Evolutionary conservation across 23 red algal species (phyloP).

Genomic region (Cyanidium caldarium): DNA sequence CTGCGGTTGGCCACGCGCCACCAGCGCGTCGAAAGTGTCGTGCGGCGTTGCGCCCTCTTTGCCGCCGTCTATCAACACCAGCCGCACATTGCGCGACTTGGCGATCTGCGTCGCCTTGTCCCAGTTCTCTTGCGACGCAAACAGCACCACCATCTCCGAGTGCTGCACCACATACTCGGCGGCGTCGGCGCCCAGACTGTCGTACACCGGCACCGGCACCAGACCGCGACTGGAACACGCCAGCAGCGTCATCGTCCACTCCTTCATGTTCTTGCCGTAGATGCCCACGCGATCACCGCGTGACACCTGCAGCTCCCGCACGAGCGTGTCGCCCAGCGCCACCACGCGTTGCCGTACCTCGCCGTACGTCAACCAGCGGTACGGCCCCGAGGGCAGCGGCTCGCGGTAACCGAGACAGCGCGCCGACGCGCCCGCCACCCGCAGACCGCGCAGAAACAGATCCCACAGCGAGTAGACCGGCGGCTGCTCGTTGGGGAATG

Average conservation of each 20-base stretch:
- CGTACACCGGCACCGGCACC: constrained; percentile 77
- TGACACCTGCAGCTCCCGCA: constrained; percentile 5
- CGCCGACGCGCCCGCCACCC: not conserved
- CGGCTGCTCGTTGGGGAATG: not conserved
- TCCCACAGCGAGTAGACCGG: constrained; percentile 1
- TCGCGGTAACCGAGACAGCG: not conserved
- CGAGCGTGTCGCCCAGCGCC: constrained; percentile 19
- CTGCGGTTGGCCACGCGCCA: not conserved
- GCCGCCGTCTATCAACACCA: not conserved
- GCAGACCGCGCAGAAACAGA: not conserved
- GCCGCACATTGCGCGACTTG: not conserved
- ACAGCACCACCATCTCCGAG: constrained; percentile 40
- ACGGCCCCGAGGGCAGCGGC: constrained; percentile 12
- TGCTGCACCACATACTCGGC: constrained; percentile 73
- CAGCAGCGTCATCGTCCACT: constrained; percentile 53
- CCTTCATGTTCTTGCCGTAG: constrained; percentile 56
- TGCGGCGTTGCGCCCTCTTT: not conserved
- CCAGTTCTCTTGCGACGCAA: constrained; percentile 5
- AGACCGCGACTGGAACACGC: constrained; percentile 41
- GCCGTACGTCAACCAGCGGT: constrained; percentile 46
- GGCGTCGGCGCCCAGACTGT: constrained; percentile 64
- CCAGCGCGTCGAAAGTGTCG: not conserved
- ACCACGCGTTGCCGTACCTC: constrained; percentile 8
- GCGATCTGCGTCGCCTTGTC: not conserved
- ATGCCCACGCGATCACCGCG: constrained; percentile 69